A percentile compares a stretch with the other conserved stretches of the same genome.
Conservation (phyloP, 2,329 filamentous ascomycete genomes). For the Fusarium subglutinans region DNA sequence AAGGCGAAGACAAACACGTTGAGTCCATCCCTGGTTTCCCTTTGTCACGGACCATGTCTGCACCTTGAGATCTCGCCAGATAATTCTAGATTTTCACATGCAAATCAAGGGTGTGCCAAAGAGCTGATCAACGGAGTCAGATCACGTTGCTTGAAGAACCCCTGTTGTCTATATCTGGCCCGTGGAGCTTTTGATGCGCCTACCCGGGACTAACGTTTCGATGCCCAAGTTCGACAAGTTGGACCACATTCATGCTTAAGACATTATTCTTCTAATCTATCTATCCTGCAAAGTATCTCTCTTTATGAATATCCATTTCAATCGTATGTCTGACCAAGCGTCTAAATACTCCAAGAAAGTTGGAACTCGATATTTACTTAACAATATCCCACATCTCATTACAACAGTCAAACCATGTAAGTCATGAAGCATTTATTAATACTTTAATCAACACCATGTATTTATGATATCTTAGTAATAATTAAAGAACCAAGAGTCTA, state of each 20-base stretch:
- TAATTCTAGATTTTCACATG: slow-evolving; percentile 11
- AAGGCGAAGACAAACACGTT: slow-evolving; percentile 18
- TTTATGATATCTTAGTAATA: not conserved
- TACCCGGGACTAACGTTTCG: not conserved
- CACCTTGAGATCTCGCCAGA: not conserved
- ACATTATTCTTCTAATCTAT: not conserved
- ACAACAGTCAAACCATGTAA: no score
- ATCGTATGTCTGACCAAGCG: not conserved
- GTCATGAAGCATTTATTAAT: not conserved
- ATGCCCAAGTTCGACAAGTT: not conserved
- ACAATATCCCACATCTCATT: no score
- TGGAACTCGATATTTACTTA: not conserved
- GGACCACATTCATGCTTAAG: not conserved
- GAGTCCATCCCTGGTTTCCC: not conserved
- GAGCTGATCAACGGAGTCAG: slow-evolving; percentile 17
- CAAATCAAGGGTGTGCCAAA: not conserved
- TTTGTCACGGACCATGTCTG: not conserved
- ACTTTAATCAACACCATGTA: not conserved
- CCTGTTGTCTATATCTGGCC: not conserved
- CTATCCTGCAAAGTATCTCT: not conserved
- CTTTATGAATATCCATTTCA: not conserved
- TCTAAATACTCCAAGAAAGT: not conserved
- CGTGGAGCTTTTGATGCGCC: not conserved
- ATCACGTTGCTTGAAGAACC: not conserved
- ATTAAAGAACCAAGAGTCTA: not conserved